Evolutionary conservation across 805 yeast genomes (phyloP), one percentile per base, ranked within the genome.

Genomic region (Citeromyces matritensis): DNA sequence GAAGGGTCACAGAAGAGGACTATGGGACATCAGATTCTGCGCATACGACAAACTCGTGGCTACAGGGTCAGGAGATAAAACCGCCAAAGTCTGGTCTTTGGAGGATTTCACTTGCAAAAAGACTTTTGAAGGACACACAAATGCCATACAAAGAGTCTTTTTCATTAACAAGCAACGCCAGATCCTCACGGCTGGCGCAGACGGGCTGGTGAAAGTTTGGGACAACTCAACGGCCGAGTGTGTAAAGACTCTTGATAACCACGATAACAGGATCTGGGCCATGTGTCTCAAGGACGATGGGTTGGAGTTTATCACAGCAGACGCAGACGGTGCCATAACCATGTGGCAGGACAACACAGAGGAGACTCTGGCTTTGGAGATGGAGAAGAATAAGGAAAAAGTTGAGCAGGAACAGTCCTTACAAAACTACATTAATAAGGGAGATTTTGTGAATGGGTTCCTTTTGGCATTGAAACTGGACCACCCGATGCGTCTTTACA

Each of bases 201-300:
- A 91, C 55, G 97, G 97, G 2, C 65, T 91, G 32, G 66, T 91
- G 35, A 88, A 91, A 51, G 58, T 91, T 4, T 91, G 98, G 98
- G 93, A 84, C 45, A 59, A 70, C 25, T 49, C 56, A 11, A 56
- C 69, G 8, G 91, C 84, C 24, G 98, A 91, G 45, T 70, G 84
- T 46, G 53, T 78, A 13, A 73, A 76, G 35, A 88, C 97, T 0
- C 63, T 86, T 30, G 97, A 88, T 54, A 76, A 76, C 43, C 99
- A 91, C 49, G 83, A 75, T 37, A 91, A 88, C 51, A 73, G 95
- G 56, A 83, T 91, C 31, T 91, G 98, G 99, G 81, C 96, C 0
- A 52, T 91, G 33, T 73, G 79, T 34, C 58, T 66, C 1, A 63
- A 70, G 37, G 56, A 70, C 24, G 80, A 76, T 42, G 88, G 93